Evolutionary conservation across 2,329 filamentous ascomycete genomes (phyloP), one percentile per base, ranked within the genome.

Genomic region (Blastomyces emzantsi): DNA sequence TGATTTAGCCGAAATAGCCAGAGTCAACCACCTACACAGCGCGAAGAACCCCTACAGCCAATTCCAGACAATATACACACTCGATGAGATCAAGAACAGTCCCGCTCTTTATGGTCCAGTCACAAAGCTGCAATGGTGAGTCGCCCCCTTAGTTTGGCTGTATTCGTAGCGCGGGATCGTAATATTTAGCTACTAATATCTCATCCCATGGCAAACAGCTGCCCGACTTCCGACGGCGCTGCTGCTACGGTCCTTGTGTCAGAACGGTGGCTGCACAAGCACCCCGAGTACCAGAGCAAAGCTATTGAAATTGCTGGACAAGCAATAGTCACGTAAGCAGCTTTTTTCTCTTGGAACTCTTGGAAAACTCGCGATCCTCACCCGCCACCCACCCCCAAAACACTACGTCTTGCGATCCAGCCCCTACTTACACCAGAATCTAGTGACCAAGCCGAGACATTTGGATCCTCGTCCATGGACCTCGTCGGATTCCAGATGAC

Each of bases 401-500:
- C 30, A 43, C 47, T 0, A 45, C 15, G 4, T 30, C 59, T 19
- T 19, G 39, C 28, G 17, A 19, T 28, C 28, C 43, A 9, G 17
- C 22, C 51, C 51, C 11, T 33, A 33, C 15, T 54, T 17, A 54
- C 28, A 8, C 13, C 28, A 9, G 13, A 11, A 49, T 58, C 25
- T 49, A 65, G 64, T 28, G 68, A 69, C 51, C 51, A 62, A 39
- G 52, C 66, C 56, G 43, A 59, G 30, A 61, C 65, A 2, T 69
- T 66, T 57, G 56, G 52, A 28, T 33, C 61, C 28, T 68, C 67
- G 39, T 63, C 69, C 11, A 73, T 73, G 30, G 65, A 73, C 60
- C 69, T 73, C 8, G 65, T 73, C 19, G 71, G 71, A 17, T 72
- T 67, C 58, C 69, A 69, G 52, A 73, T 73, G 71, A 69, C 69